Evolutionary conservation across 2,329 filamentous ascomycete species (phyloP).

Genomic region (Leptosphaerulina australis): DNA sequence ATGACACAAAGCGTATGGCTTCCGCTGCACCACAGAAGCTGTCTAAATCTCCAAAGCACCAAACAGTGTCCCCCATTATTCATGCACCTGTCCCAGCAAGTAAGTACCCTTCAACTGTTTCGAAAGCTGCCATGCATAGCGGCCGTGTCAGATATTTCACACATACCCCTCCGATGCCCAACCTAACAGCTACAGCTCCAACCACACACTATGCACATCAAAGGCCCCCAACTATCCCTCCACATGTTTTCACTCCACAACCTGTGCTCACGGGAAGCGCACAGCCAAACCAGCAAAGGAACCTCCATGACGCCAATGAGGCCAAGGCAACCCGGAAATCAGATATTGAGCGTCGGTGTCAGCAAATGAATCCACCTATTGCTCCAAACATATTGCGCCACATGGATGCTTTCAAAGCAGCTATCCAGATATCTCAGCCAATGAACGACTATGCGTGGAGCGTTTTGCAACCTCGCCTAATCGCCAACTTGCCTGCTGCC

Average conservation of each 20-base stretch:
- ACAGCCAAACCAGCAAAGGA: constrained; percentile 54
- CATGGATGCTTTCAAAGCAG: constrained; percentile 76
- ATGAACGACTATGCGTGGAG: constrained; percentile 74
- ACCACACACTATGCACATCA: constrained; percentile 36
- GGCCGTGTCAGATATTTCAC: constrained; percentile 25
- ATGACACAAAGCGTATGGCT: constrained; percentile 28
- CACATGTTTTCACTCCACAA: constrained; percentile 42
- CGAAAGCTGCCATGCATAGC: constrained; percentile 21
- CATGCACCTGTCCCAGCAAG: constrained; percentile 43
- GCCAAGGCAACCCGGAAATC: constrained; percentile 67
- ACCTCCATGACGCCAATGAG: constrained; percentile 66
- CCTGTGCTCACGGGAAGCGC: constrained; percentile 28
- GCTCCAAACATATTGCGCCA: constrained; percentile 66
- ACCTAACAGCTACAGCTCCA: constrained; percentile 42
- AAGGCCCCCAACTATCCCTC: constrained; percentile 43
- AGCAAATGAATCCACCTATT: constrained; percentile 70
- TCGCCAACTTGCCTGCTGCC: constrained; percentile 69
- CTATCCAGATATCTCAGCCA: constrained; percentile 70
- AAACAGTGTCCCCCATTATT: constrained; percentile 38
- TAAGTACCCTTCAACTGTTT: constrained; percentile 39
- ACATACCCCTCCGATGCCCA: constrained; percentile 30
- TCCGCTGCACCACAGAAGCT: constrained; percentile 27
- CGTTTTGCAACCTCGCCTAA: constrained; percentile 68
- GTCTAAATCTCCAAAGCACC: constrained; percentile 35
- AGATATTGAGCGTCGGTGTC: constrained; percentile 75